Conservation (phyloP, 768 basidiomycete species). For the Auriculariales sp. region DNA sequence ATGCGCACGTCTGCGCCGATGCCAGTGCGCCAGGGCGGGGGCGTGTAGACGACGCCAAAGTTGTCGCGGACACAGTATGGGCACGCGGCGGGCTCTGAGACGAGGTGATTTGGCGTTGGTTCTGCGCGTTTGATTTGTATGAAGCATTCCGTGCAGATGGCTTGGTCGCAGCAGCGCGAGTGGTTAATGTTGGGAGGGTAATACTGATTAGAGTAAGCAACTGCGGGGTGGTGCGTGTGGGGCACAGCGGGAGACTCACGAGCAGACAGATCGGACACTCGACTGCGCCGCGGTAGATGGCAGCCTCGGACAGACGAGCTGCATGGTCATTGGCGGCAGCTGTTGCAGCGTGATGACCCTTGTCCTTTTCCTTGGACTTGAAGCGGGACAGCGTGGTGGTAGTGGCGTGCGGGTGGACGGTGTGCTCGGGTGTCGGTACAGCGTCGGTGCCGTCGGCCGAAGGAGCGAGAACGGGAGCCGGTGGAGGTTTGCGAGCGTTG, state of each 20-base stretch:
- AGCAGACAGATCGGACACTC: conserved; percentile 99
- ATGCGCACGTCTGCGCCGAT: conserved; percentile 57
- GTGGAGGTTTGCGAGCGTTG: conserved; percentile 57
- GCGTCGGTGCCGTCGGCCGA: conserved; percentile 23
- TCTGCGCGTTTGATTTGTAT: conserved; percentile 97
- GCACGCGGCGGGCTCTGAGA: conserved; percentile 92
- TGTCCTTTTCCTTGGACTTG: conserved; percentile 22
- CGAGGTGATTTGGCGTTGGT: conserved; percentile 86
- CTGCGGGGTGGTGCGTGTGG: conserved; percentile 7
- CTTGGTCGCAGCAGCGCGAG: conserved; percentile 95
- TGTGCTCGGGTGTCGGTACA: conserved; percentile 32
- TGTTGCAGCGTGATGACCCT: conserved; percentile 40
- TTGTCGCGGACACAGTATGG: conserved; percentile 97
- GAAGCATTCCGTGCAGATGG: conserved; percentile 98
- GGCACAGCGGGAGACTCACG: conserved; percentile 33
- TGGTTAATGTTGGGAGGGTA: conserved; percentile 95
- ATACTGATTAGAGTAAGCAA: conserved; percentile 42
- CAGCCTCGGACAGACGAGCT: conserved; percentile 51
- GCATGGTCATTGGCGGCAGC: conserved; percentile 46
- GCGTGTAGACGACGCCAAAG: conserved; percentile 82
- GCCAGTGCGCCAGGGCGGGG: conserved; percentile 69
- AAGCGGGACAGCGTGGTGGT: conserved; percentile 17
- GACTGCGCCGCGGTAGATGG: conserved; percentile 67
- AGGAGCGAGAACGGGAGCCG: conserved; percentile 24
- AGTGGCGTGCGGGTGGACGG: conserved; percentile 14